These are phyloP conservation scores for Pichia rugopelliculosa DNA, from an alignment of 805 yeast species.

Conservation along the genomic window DNA sequence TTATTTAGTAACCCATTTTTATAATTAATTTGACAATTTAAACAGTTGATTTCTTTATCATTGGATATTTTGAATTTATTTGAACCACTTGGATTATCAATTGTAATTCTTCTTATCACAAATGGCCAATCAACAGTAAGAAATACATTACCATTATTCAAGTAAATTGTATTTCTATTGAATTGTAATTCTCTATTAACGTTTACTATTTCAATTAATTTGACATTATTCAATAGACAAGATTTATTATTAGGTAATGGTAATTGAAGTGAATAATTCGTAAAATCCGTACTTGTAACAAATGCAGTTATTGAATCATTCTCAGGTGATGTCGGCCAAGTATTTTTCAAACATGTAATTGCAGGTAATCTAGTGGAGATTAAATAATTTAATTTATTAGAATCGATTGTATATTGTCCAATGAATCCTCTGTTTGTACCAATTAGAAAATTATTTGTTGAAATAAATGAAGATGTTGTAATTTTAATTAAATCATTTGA, in stretches of 20 bases:
- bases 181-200: slow-evolving; percentile 2
- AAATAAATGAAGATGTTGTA: slow-evolving; percentile 24
- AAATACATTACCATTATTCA: slow-evolving; percentile 1
- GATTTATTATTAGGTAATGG: slow-evolving; percentile 3
- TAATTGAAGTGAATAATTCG: slow-evolving; percentile 6
- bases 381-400: slow-evolving; percentile 18
- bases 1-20: neutral
- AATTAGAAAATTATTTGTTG: slow-evolving; percentile 17
- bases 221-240: slow-evolving; percentile 2
- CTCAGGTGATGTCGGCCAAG: neutral
- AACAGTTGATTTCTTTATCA: slow-evolving; percentile 10
- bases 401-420: slow-evolving; percentile 19
- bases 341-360: slow-evolving; percentile 14
- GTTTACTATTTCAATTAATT: neutral
- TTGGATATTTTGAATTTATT: slow-evolving; percentile 7
- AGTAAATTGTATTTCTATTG: slow-evolving; percentile 1
- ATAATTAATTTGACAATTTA: slow-evolving; percentile 4
- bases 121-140: slow-evolving; percentile 8
- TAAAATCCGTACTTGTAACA: slow-evolving; percentile 16
- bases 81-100: slow-evolving; percentile 3
- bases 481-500: slow-evolving; percentile 9
- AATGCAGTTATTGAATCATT: slow-evolving; percentile 11
- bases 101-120: slow-evolving; percentile 1
- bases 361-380: slow-evolving; percentile 18
- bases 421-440: slow-evolving; percentile 26